Evolutionary conservation across 306 rosid species (phyloP), one percentile per base, ranked within the genome.

Genomic region (Astragalus membranaceus): DNA sequence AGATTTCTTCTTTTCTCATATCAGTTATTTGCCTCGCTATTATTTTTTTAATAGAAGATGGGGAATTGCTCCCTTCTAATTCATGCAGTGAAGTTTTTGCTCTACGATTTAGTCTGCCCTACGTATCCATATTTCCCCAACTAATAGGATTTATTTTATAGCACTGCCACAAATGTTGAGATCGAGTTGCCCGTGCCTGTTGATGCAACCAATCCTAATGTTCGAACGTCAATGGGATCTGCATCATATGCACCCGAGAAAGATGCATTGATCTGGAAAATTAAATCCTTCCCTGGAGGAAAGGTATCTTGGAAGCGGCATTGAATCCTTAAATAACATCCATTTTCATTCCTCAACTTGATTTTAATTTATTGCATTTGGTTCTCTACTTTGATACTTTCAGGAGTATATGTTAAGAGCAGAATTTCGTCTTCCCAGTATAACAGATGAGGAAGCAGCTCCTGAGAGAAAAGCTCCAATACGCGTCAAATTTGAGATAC

Each of bases 211-310:
- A 92, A 92, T 80, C 98, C 98, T 48, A 79, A 85, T 68, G 83
- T 90, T 60, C 91, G 98, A 67, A 92, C 98, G 41, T 92, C 98
- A 77, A 89, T 92, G 96, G 98, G 96, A 55, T 88, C 98, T 83
- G 98, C 98, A 26, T 49, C 96, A 35, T 92, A 92, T 90, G 98
- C 98, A 69, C 98, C 98, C 36, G 96, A 92, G 85, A 85, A 79
- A 30, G 98, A 92, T 78, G 96, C 98, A 1, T 83, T 92, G 17
- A 69, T 90, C 68, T 92, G 98, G 98, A 92, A 92, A 78, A 90
- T 92, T 70, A 86, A 89, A 86, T 92, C 98, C 69, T 92, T 89
- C 64, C 98, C 98, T 7, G 98, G 98, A 77, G 98, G 98, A 87
- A 92, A 92, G 96, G 98, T 92, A 79, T 37, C 67, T 49, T 70